These are phyloP conservation scores for Haplosporangium sp. DNA, from an alignment of 371 early-diverging fungal genomes.

Conservation along the genomic window DNA sequence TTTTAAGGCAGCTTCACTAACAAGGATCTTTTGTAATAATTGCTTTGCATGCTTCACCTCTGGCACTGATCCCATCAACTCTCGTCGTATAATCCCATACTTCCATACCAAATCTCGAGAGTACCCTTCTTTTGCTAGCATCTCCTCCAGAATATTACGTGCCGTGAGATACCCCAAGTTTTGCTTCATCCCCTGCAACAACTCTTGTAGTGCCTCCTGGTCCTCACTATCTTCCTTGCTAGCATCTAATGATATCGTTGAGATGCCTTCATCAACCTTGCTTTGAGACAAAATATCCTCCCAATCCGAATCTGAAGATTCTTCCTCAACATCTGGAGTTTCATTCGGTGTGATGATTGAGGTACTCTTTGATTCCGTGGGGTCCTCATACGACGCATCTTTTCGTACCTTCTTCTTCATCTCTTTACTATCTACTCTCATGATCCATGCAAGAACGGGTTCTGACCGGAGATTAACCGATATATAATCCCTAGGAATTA, in stretches of 20 bases:
- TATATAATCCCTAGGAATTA: conserved; percentile 34
- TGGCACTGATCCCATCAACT: conserved; percentile 33
- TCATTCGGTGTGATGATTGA: not conserved
- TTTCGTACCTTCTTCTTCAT: no score
- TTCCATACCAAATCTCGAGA: conserved; percentile 42
- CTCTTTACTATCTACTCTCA: not conserved
- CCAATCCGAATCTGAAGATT: conserved; percentile 4
- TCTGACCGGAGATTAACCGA: conserved; percentile 31
- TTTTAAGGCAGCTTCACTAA: conserved; percentile 16
- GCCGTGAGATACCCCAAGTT: conserved; percentile 29
- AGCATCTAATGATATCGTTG: not conserved
- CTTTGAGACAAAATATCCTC: not conserved
- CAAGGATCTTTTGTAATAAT: conserved; percentile 25
- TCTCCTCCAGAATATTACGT: conserved; percentile 43
- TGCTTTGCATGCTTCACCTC: conserved; percentile 12
- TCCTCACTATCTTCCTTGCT: conserved; percentile 10
- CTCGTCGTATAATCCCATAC: conserved; percentile 31
- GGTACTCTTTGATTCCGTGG: not conserved
- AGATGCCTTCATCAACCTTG: not conserved
- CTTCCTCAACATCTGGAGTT: not conserved
- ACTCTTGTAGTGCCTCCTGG: conserved; percentile 9
- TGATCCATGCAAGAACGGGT: conserved; percentile 38
- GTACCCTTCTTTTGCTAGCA: conserved; percentile 34
- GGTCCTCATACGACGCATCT: not conserved
- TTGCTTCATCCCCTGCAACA: conserved; percentile 16